Percentiles rank a stretch among this genome's conserved stretches.
These are phyloP conservation scores for Tetrapisispora namnaoensis DNA, from an alignment of 805 yeast genomes.

Conservation along the genomic window DNA sequence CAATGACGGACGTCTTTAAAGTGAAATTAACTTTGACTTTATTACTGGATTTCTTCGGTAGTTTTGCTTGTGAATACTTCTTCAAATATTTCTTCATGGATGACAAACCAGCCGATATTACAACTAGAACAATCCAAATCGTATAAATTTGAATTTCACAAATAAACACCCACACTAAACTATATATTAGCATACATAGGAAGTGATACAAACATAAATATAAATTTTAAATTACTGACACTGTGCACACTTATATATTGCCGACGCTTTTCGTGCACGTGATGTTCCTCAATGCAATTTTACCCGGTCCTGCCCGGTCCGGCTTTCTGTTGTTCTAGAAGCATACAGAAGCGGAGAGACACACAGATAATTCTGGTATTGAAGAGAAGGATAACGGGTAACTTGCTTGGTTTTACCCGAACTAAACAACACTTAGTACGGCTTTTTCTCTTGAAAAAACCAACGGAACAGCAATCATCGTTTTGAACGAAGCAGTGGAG, in stretches of 20 bases:
- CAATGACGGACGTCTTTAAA: conserved; percentile 69
- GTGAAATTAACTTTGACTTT: conserved; percentile 63
- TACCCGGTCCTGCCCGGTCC: neutral
- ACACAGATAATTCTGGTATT: neutral
- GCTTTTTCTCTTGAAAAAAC: too few species aligned
- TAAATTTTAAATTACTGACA: neutral
- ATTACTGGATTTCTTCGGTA: conserved; percentile 62
- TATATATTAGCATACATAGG: neutral
- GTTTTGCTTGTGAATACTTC: conserved; percentile 70
- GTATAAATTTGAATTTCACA: neutral
- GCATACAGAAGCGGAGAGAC: neutral
- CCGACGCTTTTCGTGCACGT: too few species aligned
- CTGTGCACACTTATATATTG: too few species aligned
- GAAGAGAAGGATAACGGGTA: too few species aligned
- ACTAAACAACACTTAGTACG: too few species aligned
- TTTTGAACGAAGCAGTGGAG: too few species aligned
- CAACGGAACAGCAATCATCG: too few species aligned
- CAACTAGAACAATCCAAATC: conserved; percentile 27
- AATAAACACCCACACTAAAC: too few species aligned
- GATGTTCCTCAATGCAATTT: too few species aligned
- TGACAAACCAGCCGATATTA: conserved; percentile 86
- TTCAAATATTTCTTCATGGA: conserved; percentile 84
- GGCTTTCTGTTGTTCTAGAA: neutral
- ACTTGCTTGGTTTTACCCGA: too few species aligned
- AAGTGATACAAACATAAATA: too few species aligned